These are phyloP conservation scores for Allium cepa DNA, from an alignment of 106 monocot species.

Conservation along the genomic window DNA sequence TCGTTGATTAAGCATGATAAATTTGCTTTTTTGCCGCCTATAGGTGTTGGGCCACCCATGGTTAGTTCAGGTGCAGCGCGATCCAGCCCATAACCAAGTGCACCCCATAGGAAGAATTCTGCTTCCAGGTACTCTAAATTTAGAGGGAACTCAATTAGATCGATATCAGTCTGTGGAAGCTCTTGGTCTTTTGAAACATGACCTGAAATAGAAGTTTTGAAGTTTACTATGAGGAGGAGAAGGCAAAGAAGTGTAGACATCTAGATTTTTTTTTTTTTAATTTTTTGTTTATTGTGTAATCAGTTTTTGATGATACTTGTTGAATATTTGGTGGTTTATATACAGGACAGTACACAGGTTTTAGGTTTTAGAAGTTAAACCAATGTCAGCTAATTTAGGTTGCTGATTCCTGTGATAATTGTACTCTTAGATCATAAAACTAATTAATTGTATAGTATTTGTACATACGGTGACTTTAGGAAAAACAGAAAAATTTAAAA, in stretches of 20 bases:
- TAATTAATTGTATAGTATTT: too few relatives aligned
- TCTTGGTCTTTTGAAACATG: neutral
- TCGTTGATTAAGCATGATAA: slow-evolving; percentile 27
- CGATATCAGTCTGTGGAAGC: slow-evolving; percentile 24
- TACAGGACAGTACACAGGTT: too few relatives aligned
- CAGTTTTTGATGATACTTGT: too few relatives aligned
- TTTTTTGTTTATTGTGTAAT: too few relatives aligned
- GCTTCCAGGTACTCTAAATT: slow-evolving; percentile 71
- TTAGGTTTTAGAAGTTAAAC: too few relatives aligned
- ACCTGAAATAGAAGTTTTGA: neutral
- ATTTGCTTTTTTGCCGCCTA: slow-evolving; percentile 42
- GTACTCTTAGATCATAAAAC: too few relatives aligned
- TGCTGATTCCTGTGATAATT: too few relatives aligned
- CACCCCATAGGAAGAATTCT: slow-evolving; percentile 60
- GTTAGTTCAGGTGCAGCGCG: slow-evolving; percentile 28
- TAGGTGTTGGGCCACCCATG: slow-evolving; percentile 46
- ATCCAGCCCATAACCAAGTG: slow-evolving; percentile 55
- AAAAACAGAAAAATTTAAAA: too few relatives aligned
- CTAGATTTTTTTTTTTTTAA: too few relatives aligned
- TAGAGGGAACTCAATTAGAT: slow-evolving; percentile 56
- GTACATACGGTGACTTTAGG: too few relatives aligned
- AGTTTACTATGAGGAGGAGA: slow-evolving; percentile 2
- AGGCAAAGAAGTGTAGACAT: neutral
- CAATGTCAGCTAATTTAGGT: too few relatives aligned
- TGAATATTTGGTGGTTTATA: too few relatives aligned